These are phyloP conservation scores for Acrocalymma vagum DNA, from an alignment of 2,329 filamentous ascomycete genomes.

Conservation along the genomic window DNA sequence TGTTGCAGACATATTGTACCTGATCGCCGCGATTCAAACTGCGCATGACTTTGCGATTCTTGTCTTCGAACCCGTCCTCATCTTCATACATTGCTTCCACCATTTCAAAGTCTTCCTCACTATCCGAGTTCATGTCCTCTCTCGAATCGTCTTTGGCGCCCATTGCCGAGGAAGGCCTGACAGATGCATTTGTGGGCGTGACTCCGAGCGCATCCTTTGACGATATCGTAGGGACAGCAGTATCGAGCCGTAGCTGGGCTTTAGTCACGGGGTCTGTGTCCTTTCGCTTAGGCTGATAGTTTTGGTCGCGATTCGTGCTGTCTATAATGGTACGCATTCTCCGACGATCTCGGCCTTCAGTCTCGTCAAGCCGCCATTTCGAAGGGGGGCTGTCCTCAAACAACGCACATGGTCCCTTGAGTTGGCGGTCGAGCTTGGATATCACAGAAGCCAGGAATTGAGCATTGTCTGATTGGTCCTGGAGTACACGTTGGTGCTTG, in stretches of 20 bases:
- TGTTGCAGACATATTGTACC: slow-evolving; percentile 93
- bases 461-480: slow-evolving; percentile 93
- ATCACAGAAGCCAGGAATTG: slow-evolving; percentile 79
- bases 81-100: slow-evolving; percentile 91
- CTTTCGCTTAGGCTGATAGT: slow-evolving; percentile 86
- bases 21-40: slow-evolving; percentile 89
- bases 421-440: slow-evolving; percentile 78
- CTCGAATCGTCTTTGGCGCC: slow-evolving; percentile 39
- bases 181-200: slow-evolving; percentile 32
- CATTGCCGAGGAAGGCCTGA: slow-evolving; percentile 28
- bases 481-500: slow-evolving; percentile 86
- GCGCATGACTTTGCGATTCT: slow-evolving; percentile 97
- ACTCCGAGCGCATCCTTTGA: slow-evolving; percentile 36
- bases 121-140: slow-evolving; percentile 52
- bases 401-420: slow-evolving; percentile 81
- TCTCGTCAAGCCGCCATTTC: slow-evolving; percentile 95
- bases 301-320: slow-evolving; percentile 68
- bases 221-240: slow-evolving; percentile 46
- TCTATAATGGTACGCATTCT: slow-evolving; percentile 86
- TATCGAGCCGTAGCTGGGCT: slow-evolving; percentile 58
- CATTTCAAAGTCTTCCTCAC: slow-evolving; percentile 94
- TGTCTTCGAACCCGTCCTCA: slow-evolving; percentile 90
- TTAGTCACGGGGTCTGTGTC: slow-evolving; percentile 60
- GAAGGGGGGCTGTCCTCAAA: slow-evolving; percentile 70
- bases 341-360: slow-evolving; percentile 95